A percentile compares a stretch with the other conserved stretches of the same genome.
phyloP scores from a whole-genome alignment of 2,329 filamentous ascomycete species.

The Huntiella bhutanensis region DNA sequence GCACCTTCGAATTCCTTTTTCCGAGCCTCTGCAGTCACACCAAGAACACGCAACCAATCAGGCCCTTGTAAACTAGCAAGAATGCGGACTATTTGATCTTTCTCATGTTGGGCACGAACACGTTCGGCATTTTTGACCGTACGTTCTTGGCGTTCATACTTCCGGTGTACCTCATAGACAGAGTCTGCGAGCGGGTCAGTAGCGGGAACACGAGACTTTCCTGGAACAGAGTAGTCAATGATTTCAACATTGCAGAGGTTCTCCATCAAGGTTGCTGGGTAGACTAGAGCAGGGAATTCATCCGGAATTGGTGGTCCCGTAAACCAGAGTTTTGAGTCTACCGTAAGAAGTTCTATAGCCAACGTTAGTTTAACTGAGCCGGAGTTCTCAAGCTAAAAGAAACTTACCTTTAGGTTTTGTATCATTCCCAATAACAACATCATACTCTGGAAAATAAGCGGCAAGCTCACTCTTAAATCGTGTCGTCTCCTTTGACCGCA shows the following conservation, averaged over 20 bases:
- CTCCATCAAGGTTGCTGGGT: too few relatives aligned
- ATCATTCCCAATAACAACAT: conserved; percentile 78
- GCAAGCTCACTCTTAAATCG: conserved; percentile 83
- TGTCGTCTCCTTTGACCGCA: conserved; percentile 71
- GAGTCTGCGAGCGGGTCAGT: conserved; percentile 38
- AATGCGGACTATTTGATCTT: conserved; percentile 42
- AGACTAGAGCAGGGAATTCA: neutral
- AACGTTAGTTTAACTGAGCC: neutral
- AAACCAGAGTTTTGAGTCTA: neutral
- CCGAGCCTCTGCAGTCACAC: conserved; percentile 67
- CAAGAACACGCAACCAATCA: conserved; percentile 87
- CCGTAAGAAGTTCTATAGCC: neutral
- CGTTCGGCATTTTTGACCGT: conserved; percentile 46
- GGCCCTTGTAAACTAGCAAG: conserved; percentile 73
- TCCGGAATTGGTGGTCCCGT: conserved; percentile 25
- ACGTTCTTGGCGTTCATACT: conserved; percentile 40
- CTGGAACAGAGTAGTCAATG: conserved; percentile 36
- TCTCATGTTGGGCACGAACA: conserved; percentile 46
- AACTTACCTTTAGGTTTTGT: conserved; percentile 56
- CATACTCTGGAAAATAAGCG: conserved; percentile 82
- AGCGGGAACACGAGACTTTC: conserved; percentile 21
- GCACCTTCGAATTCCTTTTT: conserved; percentile 78
- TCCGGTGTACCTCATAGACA: conserved; percentile 36
- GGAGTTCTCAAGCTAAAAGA: neutral
- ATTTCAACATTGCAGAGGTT: conserved; percentile 29